A percentile compares a stretch with the other conserved stretches of the same genome.
Conservation (phyloP, 2,329 filamentous ascomycete species). For the Chaetomium olivaceum region DNA sequence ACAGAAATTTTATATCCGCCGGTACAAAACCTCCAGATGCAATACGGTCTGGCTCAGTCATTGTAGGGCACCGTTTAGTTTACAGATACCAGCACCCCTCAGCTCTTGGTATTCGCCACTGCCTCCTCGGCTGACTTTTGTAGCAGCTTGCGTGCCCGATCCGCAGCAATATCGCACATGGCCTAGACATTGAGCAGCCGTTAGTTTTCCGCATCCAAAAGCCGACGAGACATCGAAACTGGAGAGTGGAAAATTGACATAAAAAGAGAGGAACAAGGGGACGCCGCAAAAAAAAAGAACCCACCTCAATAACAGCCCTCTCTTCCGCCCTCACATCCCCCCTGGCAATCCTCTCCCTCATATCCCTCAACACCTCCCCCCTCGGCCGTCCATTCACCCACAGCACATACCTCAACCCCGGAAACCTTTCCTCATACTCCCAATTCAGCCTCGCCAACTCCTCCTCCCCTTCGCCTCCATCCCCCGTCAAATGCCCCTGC, state of each 20-base stretch:
- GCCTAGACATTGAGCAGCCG: slow-evolving; percentile 54
- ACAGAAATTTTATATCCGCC: too few species aligned
- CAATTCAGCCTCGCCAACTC: slow-evolving; percentile 65
- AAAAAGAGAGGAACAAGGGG: slow-evolving; percentile 12
- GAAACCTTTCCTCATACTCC: slow-evolving; percentile 79
- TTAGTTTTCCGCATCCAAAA: background rate
- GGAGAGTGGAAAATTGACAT: background rate
- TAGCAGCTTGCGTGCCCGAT: slow-evolving; percentile 68
- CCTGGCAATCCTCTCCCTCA: slow-evolving; percentile 70
- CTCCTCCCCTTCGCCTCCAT: slow-evolving; percentile 46
- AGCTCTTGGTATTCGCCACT: background rate
- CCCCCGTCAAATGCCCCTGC: slow-evolving; percentile 71
- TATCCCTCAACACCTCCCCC: slow-evolving; percentile 76
- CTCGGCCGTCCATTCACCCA: slow-evolving; percentile 84
- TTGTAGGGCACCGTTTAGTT: background rate
- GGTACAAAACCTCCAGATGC: too few species aligned
- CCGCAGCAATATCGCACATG: slow-evolving; percentile 87
- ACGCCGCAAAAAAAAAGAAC: slow-evolving; percentile 31
- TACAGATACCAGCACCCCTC: background rate
- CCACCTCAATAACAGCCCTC: slow-evolving; percentile 70
- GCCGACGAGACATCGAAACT: background rate
- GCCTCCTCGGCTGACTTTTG: slow-evolving; percentile 20
- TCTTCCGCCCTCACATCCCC: slow-evolving; percentile 69
- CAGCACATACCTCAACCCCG: slow-evolving; percentile 83
- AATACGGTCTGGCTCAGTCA: too few species aligned